A percentile compares a stretch with the other conserved stretches of the same genome.
Evolutionary conservation across 2,329 filamentous ascomycete genomes (phyloP).

Genomic region (Monilinia laxa): DNA sequence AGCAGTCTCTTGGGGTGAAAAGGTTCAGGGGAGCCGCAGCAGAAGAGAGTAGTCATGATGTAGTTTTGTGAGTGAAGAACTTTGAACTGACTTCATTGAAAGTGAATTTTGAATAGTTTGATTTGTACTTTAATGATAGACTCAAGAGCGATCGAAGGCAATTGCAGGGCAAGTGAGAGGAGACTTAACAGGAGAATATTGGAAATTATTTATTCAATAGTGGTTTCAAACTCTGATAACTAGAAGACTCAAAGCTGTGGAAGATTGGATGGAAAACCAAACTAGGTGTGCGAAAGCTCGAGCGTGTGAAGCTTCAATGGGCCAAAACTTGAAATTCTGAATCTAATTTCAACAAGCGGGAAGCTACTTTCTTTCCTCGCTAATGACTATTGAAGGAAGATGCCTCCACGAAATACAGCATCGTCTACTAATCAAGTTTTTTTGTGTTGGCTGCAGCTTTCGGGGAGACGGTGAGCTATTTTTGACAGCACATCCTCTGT

Average conservation of each 20-base stretch:
- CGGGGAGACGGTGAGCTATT: neutral
- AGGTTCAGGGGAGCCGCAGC: neutral
- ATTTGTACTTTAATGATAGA: neutral
- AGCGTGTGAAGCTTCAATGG: neutral
- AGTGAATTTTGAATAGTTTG: too few species aligned
- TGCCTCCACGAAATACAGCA: neutral
- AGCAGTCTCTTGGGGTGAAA: neutral
- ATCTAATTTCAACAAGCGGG: neutral
- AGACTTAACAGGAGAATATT: neutral
- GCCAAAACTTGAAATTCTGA: neutral
- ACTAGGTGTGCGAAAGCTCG: neutral
- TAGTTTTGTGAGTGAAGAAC: neutral
- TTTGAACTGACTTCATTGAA: neutral
- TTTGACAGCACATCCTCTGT: neutral
- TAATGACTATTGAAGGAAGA: neutral
- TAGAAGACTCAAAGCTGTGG: neutral
- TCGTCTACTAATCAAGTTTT: neutral
- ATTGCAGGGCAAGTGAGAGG: neutral
- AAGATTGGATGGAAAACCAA: neutral
- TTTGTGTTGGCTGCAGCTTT: neutral
- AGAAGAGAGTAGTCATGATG: slow-evolving; percentile 12
- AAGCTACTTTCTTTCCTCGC: neutral
- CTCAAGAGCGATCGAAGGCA: too few species aligned
- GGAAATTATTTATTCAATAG: neutral
- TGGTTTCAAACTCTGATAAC: neutral